These are phyloP conservation scores for Nicotiana otophora DNA, from an alignment of 257 asterid species.

Conservation along the genomic window DNA sequence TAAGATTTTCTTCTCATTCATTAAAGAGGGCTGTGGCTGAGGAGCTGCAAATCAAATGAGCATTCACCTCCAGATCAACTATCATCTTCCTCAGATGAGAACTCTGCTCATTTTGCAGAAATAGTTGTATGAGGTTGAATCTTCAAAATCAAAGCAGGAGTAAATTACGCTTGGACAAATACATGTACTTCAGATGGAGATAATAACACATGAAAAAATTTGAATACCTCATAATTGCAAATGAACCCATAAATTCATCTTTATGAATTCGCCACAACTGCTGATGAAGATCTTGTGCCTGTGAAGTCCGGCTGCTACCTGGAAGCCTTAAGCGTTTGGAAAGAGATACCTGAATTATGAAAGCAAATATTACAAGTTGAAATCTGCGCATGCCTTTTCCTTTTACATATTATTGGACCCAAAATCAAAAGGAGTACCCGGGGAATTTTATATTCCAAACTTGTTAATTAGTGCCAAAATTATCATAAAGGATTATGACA, in stretches of 20 bases:
- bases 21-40: background rate
- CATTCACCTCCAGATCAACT: slow-evolving; percentile 83
- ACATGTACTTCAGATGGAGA: slow-evolving; percentile 3
- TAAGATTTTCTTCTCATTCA: background rate
- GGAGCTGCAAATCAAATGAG: background rate
- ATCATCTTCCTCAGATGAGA: slow-evolving; percentile 71
- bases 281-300: slow-evolving; percentile 41
- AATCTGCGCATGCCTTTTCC: background rate
- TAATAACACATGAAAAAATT: background rate
- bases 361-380: background rate
- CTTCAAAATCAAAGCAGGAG: slow-evolving; percentile 32
- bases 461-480: background rate
- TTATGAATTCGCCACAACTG: slow-evolving; percentile 86
- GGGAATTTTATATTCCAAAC: background rate
- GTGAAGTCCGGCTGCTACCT: slow-evolving; percentile 39
- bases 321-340: slow-evolving; percentile 76
- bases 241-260: slow-evolving; percentile 70
- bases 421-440: background rate
- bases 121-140: slow-evolving; percentile 85
- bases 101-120: slow-evolving; percentile 65
- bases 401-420: background rate
- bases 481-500: background rate
- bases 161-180: slow-evolving; percentile 3
- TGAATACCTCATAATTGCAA: slow-evolving; percentile 84
- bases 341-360: slow-evolving; percentile 63